These are phyloP conservation scores for Populus trichocarpa DNA, from an alignment of 441 rosid species.

Conservation along the genomic window DNA sequence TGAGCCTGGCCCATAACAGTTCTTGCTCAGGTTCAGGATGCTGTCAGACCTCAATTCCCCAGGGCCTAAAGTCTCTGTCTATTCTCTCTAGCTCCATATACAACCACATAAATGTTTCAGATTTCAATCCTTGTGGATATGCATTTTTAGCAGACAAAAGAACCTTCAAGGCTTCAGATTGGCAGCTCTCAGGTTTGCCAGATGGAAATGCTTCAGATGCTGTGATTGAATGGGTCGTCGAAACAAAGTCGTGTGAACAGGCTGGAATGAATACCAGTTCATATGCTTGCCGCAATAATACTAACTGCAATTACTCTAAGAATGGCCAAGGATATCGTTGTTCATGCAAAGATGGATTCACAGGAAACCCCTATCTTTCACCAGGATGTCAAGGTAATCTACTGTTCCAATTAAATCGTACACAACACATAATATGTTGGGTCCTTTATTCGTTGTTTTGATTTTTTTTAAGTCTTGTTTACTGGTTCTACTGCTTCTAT, in stretches of 20 bases:
- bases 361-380: constrained; percentile 15
- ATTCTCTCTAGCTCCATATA: neutral
- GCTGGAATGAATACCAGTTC: neutral
- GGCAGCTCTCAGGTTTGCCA: neutral
- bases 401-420: neutral
- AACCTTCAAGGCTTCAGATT: neutral
- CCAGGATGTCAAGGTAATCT: constrained; percentile 20
- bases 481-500: neutral
- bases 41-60: constrained; percentile 20
- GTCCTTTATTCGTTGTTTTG: neutral
- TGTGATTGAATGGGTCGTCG: constrained; percentile 21
- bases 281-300: constrained; percentile 13
- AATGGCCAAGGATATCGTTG: constrained; percentile 23
- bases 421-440: neutral
- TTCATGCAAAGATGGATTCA: constrained; percentile 17
- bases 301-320: constrained; percentile 11
- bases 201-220: neutral
- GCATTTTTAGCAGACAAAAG: constrained; percentile 23
- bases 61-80: neutral
- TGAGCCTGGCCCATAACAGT: neutral
- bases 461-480: neutral
- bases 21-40: constrained; percentile 25
- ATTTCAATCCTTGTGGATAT: constrained; percentile 20
- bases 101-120: neutral
- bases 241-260: constrained; percentile 4